Percentiles rank a stretch among this genome's conserved stretches.
Conservation (phyloP, 2,329 filamentous ascomycete species). For the Cordyceps sp. region DNA sequence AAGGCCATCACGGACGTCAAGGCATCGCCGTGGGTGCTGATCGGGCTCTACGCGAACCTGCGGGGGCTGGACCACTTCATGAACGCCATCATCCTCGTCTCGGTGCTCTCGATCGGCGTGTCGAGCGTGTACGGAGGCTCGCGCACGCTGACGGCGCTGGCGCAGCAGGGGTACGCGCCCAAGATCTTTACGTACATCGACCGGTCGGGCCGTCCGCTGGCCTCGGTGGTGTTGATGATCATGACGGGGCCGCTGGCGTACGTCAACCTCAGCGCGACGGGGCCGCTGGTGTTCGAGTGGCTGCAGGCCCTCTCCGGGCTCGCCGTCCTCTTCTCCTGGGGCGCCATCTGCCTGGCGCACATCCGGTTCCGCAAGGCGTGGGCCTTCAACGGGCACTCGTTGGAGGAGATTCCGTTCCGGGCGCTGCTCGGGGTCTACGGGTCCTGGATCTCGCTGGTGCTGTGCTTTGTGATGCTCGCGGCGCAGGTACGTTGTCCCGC, state of each 20-base stretch:
- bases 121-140: constrained; percentile 38
- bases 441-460: constrained; percentile 41
- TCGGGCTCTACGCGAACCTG: constrained; percentile 29
- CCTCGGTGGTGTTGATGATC: constrained; percentile 27
- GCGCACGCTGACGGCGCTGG: constrained; percentile 37
- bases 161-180: constrained; percentile 38
- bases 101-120: constrained; percentile 36
- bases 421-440: constrained; percentile 43
- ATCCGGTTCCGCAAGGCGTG: constrained; percentile 52
- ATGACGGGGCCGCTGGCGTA: constrained; percentile 30
- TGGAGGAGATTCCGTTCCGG: constrained; percentile 50
- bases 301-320: constrained; percentile 47
- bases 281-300: constrained; percentile 42
- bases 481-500: constrained; percentile 26
- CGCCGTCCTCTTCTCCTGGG: constrained; percentile 48
- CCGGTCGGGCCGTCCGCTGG: constrained; percentile 31
- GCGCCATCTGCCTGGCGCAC: constrained; percentile 45
- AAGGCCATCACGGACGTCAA: constrained; percentile 24
- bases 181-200: constrained; percentile 36
- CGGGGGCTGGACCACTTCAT: constrained; percentile 30
- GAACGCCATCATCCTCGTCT: constrained; percentile 36
- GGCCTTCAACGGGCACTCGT: constrained; percentile 35
- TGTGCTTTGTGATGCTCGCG: constrained; percentile 35
- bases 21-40: constrained; percentile 33
- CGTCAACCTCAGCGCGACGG: constrained; percentile 25